Evolutionary conservation across 768 basidiomycete species (phyloP), one percentile per base, ranked within the genome.

Genomic region (Suillus subaureus): DNA sequence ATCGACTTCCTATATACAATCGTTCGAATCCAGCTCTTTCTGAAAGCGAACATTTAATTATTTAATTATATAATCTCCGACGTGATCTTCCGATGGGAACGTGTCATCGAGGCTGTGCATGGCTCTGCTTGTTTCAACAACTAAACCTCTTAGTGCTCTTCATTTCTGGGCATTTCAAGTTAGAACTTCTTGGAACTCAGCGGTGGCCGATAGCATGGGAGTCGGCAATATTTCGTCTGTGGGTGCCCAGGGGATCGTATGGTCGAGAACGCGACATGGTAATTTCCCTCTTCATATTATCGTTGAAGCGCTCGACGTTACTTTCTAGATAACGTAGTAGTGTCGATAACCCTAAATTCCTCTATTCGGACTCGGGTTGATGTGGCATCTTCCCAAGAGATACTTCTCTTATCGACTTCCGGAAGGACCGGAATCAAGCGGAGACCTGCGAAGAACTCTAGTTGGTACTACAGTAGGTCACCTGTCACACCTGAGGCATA

Each of bases 331-430:
- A 55, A 55, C 54, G 33, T 55, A 21, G 28, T 18, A 18, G 16
- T 21, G 21, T 54, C 31, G 18, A 55, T 33, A 31, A 54, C 18
- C 51, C 21, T 35, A 55, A 35, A 35, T 55, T 55, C 33, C 33
- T 55, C 33, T 21, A 55, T 55, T 55, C 54, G 52, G 52, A 54
- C 28, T 54, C 28, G 18, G 51, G 9, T 54, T 54, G 28, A 54
- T 31, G 28, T 55, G 31, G 21, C 54, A 55, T 21, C 31, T 55
- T 55, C 54, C 54, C 54, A 33, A 55, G 52, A 35, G 33, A 54
- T 18, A 9, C 54, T 54, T 54, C 52, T 54, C 52, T 55, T 55
- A 55, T 55, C 54, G 33, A 55, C 54, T 55, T 55, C 54, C 21
- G 12, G 35, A 35, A 35, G 35, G 35, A 11, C 35, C 35, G 35